phyloP scores from a whole-genome alignment of 768 basidiomycete species.

The Amylocystis lapponica region DNA sequence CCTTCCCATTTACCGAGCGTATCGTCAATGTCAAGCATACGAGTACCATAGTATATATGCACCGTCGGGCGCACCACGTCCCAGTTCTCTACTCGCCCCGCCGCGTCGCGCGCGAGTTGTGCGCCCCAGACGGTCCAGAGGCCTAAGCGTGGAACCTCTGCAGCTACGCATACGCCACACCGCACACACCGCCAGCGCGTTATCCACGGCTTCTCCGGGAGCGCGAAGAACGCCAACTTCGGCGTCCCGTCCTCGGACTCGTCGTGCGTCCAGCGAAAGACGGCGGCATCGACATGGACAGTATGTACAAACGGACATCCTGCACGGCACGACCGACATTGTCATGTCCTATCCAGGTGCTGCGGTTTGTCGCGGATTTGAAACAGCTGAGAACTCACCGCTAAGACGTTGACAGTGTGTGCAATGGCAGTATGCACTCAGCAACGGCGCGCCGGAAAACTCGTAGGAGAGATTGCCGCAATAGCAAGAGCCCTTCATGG shows the following conservation, averaged over 20 bases:
- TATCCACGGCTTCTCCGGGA: constrained; percentile 51
- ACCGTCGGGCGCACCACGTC: constrained; percentile 53
- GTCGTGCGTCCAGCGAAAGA: constrained; percentile 50
- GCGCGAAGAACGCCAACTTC: constrained; percentile 47
- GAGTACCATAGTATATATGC: constrained; percentile 63
- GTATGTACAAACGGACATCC: constrained; percentile 61
- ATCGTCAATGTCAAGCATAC: constrained; percentile 52
- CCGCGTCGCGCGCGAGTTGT: constrained; percentile 46
- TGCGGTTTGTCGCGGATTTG: background rate
- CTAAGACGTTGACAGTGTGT: constrained; percentile 57
- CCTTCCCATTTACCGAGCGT: constrained; percentile 59
- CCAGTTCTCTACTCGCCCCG: constrained; percentile 47
- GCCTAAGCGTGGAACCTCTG: constrained; percentile 43
- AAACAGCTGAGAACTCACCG: constrained; percentile 28
- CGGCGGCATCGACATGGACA: constrained; percentile 44
- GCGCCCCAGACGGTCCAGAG: constrained; percentile 56
- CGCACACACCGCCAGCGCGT: constrained; percentile 55
- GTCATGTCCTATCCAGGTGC: background rate
- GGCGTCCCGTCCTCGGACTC: constrained; percentile 26
- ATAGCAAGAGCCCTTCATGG: constrained; percentile 49
- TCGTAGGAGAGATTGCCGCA: constrained; percentile 47
- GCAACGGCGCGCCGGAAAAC: constrained; percentile 40
- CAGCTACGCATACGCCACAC: constrained; percentile 51
- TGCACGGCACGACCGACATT: constrained; percentile 12
- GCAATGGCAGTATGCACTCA: constrained; percentile 67